Conservation (phyloP, 1,139 yeast genomes). For the Blastobotrys proliferans region DNA sequence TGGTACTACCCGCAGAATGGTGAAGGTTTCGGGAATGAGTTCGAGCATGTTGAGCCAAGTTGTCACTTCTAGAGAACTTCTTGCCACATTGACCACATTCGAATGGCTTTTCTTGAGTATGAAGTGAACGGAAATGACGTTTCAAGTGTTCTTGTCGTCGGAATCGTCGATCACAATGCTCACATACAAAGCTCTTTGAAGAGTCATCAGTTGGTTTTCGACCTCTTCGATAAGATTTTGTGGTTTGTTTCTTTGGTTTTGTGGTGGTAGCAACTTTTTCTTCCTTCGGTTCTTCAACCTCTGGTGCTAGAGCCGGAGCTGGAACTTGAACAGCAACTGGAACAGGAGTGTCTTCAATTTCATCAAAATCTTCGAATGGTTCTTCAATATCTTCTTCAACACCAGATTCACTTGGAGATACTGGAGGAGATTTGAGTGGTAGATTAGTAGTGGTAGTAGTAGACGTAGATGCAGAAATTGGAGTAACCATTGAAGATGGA, state of each 20-base stretch:
- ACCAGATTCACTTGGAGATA: constrained; percentile 4
- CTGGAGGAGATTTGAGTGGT: constrained; percentile 9
- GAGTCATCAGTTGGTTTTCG: constrained; percentile 32
- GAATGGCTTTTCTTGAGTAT: constrained; percentile 69
- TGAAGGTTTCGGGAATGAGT: constrained; percentile 48
- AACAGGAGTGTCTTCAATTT: not conserved
- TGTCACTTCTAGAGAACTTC: constrained; percentile 72
- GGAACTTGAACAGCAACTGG: not conserved
- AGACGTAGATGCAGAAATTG: not conserved
- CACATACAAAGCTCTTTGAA: constrained; percentile 32
- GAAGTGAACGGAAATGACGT: constrained; percentile 67
- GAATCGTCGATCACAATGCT: constrained; percentile 41
- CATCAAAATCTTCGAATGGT: not conserved
- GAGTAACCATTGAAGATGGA: not conserved
- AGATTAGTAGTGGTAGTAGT: not conserved
- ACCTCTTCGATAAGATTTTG: constrained; percentile 26
- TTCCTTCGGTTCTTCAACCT: not conserved
- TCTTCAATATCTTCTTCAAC: not conserved
- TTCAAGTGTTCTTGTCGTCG: constrained; percentile 77
- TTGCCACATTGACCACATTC: constrained; percentile 67
- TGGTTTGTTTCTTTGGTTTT: not conserved
- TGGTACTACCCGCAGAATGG: not conserved
- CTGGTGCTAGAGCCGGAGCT: not conserved
- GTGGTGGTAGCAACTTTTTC: not conserved
- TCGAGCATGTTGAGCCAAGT: constrained; percentile 69